Conservation (phyloP, 805 yeast species). For the Saccharomyces mikatae region DNA sequence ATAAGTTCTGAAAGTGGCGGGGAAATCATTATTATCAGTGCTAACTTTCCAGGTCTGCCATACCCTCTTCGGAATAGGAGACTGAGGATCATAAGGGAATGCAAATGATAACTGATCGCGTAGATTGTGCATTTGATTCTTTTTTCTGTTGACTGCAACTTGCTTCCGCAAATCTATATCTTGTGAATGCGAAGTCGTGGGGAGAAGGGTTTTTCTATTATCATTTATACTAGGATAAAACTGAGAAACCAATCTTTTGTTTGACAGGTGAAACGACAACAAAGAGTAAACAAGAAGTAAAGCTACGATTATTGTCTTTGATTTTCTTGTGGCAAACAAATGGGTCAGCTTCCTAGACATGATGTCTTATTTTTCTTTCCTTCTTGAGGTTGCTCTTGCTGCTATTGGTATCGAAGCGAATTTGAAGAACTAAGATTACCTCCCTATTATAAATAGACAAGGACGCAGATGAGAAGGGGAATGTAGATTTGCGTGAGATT, state of each 20-base stretch:
- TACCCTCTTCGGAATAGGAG: constrained; percentile 64
- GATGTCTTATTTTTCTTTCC: not conserved
- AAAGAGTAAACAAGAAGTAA: constrained; percentile 2
- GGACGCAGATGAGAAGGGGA: not conserved
- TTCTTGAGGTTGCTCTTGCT: not conserved
- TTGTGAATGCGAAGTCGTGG: constrained; percentile 21
- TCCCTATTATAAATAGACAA: not conserved
- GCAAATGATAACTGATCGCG: constrained; percentile 51
- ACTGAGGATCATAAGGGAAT: constrained; percentile 64
- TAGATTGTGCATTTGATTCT: constrained; percentile 10
- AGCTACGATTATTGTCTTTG: not conserved
- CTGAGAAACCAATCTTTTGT: constrained; percentile 1
- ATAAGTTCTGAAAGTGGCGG: constrained; percentile 40
- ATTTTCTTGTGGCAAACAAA: not conserved
- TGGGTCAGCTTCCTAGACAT: not conserved
- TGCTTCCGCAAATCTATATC: constrained; percentile 14
- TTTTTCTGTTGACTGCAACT: not conserved
- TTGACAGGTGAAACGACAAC: constrained; percentile 7
- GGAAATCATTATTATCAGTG: constrained; percentile 47
- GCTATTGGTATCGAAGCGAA: not conserved
- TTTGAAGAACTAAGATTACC: not conserved
- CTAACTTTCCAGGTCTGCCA: constrained; percentile 95
- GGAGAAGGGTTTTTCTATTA: constrained; percentile 7
- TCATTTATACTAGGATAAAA: not conserved
- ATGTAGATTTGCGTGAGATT: not conserved